Percentiles rank a stretch among this genome's conserved stretches.
phyloP scores from a whole-genome alignment of 768 basidiomycete genomes.

The Panus rudis region DNA sequence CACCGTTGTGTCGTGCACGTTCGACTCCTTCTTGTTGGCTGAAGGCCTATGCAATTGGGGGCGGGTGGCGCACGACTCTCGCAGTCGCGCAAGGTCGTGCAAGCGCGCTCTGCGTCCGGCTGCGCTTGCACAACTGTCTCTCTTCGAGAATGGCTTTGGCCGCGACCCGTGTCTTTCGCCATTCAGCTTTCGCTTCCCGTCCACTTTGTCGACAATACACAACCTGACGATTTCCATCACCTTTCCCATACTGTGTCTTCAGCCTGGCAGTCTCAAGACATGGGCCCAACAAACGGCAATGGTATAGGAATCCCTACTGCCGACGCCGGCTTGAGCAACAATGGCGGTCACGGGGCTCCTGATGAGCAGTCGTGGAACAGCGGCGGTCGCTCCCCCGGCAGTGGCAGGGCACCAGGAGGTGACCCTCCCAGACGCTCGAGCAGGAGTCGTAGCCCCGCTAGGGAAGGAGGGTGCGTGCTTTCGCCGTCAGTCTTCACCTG shows the following conservation, averaged over 20 bases:
- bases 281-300: slow-evolving; percentile 42
- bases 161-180: no score
- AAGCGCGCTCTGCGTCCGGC: no score
- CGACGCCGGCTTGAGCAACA: slow-evolving; percentile 40
- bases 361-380: slow-evolving; percentile 47
- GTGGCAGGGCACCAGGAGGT: slow-evolving; percentile 35
- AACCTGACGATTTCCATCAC: slow-evolving; percentile 34
- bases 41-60: slow-evolving; percentile 17
- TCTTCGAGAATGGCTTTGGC: no score
- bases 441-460: slow-evolving; percentile 71
- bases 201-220: slow-evolving; percentile 30
- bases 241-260: slow-evolving; percentile 33
- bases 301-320: slow-evolving; percentile 66
- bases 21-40: slow-evolving; percentile 20
- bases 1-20: no score
- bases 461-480: slow-evolving; percentile 46
- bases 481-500: neutral
- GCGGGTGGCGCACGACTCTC: slow-evolving; percentile 3
- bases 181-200: slow-evolving; percentile 18
- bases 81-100: neutral
- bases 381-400: slow-evolving; percentile 37
- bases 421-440: slow-evolving; percentile 61
- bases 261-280: slow-evolving; percentile 85
- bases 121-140: no score
- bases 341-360: slow-evolving; percentile 39